Evolutionary conservation across 352 stramenopile genomes (phyloP), one percentile per base, ranked within the genome.

Genomic region (Pythium aphanidermatum): DNA sequence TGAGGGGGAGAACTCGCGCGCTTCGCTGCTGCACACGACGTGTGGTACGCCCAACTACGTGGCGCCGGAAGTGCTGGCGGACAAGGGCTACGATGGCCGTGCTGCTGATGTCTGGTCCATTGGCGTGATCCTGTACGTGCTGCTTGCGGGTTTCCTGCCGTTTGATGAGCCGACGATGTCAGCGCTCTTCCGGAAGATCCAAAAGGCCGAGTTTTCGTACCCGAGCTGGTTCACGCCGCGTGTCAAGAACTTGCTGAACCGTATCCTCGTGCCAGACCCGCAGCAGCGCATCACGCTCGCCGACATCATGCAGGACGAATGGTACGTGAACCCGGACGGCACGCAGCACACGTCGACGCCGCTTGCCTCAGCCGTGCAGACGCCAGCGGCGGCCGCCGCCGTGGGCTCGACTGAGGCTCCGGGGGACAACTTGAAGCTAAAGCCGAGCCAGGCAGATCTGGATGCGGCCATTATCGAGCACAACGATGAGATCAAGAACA

Each of bases 1-100:
- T 7, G 78, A 92, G 24, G 85, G 81, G 14, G 65, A 96, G 53
- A 92, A 60, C 58, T 92, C 89, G 38, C 69, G 85, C 31, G 80
- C 86, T 17, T 90, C 89, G 31, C 76, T 98, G 39, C 72, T 98
- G 40, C 87, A 98, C 71, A 98, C 92, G 54, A 98, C 90, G 60
- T 98, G 95, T 56, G 94, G 95, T 32, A 98, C 92, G 36, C 96
- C 95, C 19, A 98, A 98, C 63, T 99, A 99, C 64, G 95, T 98
- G 21, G 91, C 88, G 3, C 86, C 75, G 10, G 83, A 98, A 63
- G 88, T 98, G 37, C 75, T 98, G 25, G 83, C 88, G 3, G 88
- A 98, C 63, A 94, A 95, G 60, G 93, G 92, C 21, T 99, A 99
- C 65, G 83, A 96, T 34, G 84, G 85, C 35, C 71, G 80, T n/a